These are phyloP conservation scores for Sugiyamaella pinicola DNA, from an alignment of 1,139 yeast genomes.

Conservation along the genomic window DNA sequence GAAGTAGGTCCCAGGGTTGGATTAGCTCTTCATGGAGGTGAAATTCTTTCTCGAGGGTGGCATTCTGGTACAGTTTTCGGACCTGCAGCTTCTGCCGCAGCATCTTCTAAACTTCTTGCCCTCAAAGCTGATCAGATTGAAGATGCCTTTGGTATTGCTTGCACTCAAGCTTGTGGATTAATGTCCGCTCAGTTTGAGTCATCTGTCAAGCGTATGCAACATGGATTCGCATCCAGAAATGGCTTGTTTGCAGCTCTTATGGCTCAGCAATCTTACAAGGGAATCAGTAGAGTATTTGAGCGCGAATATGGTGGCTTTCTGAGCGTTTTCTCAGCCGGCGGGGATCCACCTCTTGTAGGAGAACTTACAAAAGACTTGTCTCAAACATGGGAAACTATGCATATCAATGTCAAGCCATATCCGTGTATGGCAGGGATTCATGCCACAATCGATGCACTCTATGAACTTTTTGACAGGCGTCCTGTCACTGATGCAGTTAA, in stretches of 20 bases:
- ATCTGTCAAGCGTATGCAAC: conserved; percentile 26
- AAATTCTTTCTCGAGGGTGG: conserved; percentile 23
- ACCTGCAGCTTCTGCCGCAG: conserved; percentile 23
- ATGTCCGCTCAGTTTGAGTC: conserved; percentile 27
- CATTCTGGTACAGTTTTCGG: conserved; percentile 26
- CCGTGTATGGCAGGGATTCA: conserved; percentile 27
- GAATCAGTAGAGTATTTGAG: conserved; percentile 22
- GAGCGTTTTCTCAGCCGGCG: conserved; percentile 19
- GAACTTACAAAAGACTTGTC: conserved; percentile 18
- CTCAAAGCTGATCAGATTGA: conserved; percentile 19
- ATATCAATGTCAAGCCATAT: conserved; percentile 24
- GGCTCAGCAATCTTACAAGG: conserved; percentile 23
- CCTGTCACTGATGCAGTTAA: not conserved
- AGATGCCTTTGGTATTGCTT: conserved; percentile 26
- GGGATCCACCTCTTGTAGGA: conserved; percentile 13
- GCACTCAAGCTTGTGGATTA: conserved; percentile 25
- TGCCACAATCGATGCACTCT: conserved; percentile 23
- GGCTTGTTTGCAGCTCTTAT: conserved; percentile 25
- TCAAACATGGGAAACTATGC: conserved; percentile 18
- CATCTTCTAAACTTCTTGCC: conserved; percentile 19
- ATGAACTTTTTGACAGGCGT: conserved; percentile 13
- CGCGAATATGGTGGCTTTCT: conserved; percentile 24
- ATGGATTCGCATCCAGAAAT: conserved; percentile 26
- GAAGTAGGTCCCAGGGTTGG: conserved; percentile 26
- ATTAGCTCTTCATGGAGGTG: conserved; percentile 22